Conservation (phyloP, 352 stramenopile genomes). For the Globisporangium iwayamae region DNA sequence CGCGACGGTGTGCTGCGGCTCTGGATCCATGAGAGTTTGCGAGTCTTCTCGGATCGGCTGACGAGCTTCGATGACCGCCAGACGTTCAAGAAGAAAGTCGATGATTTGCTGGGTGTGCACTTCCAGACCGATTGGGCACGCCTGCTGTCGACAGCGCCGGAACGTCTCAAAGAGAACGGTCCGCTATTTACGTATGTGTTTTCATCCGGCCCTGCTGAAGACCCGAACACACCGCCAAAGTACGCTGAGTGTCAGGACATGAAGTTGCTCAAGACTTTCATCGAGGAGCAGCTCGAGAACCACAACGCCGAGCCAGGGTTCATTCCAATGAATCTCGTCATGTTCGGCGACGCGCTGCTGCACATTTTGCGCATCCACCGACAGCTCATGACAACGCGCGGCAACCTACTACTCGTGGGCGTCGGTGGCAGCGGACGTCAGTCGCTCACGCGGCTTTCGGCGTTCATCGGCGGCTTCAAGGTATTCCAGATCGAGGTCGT, state of each 20-base stretch:
- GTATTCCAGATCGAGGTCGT: conserved; percentile 93
- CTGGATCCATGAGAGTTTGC: conserved; percentile 89
- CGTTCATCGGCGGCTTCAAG: conserved; percentile 88
- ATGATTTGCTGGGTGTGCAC: conserved; percentile 67
- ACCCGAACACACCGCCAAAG: conserved; percentile 22
- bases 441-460: conserved; percentile 82
- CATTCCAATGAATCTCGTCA: conserved; percentile 87
- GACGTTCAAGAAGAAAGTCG: conserved; percentile 87
- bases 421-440: conserved; percentile 90
- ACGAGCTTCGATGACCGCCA: conserved; percentile 86
- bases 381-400: conserved; percentile 81
- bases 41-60: conserved; percentile 90
- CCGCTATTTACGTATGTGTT: conserved; percentile 83
- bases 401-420: conserved; percentile 91
- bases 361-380: conserved; percentile 91
- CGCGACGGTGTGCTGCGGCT: conserved; percentile 74
- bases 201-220: conserved; percentile 33
- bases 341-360: conserved; percentile 89
- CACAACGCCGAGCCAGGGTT: conserved; percentile 89
- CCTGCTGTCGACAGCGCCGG: conserved; percentile 46
- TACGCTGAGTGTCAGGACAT: conserved; percentile 87
- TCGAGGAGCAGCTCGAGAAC: conserved; percentile 90
- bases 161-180: conserved; percentile 76
- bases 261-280: conserved; percentile 82
- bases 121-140: conserved; percentile 81